Percentiles rank a stretch among this genome's conserved stretches.
These are phyloP conservation scores for Pharnaceum exiguum DNA, from an alignment of 148 eudicot species.

Conservation along the genomic window DNA sequence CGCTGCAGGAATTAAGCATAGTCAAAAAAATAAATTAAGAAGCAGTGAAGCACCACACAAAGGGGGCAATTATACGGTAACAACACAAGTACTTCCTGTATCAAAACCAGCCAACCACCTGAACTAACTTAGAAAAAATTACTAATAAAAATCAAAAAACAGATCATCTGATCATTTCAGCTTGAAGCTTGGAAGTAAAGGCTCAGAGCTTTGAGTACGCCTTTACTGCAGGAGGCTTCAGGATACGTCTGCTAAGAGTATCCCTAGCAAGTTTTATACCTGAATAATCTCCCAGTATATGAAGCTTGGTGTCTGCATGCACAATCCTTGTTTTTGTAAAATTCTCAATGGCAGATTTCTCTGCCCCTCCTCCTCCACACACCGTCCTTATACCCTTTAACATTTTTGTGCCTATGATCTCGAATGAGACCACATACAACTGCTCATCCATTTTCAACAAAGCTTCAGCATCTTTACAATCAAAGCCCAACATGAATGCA, in stretches of 20 bases:
- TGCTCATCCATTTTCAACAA: constrained; percentile 1
- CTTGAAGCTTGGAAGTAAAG: background rate
- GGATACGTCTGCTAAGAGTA: background rate
- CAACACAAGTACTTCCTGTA: no score
- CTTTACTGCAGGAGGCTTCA: background rate
- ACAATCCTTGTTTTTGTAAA: background rate
- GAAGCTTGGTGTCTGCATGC: background rate
- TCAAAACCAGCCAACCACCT: no score
- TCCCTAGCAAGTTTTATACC: background rate
- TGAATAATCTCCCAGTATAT: background rate
- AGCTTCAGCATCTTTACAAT: background rate
- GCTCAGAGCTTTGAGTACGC: background rate
- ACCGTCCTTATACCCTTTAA: background rate
- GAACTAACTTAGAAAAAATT: no score
- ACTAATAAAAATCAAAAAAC: no score
- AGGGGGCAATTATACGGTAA: no score
- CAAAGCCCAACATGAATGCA: background rate
- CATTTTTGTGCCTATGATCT: background rate
- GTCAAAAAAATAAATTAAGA: no score
- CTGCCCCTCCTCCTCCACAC: background rate
- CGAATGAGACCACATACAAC: background rate
- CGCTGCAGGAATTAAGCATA: no score
- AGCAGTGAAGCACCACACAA: no score
- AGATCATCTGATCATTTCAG: no score
- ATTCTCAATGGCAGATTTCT: background rate